Conservation (phyloP, 164 flowering plant genomes). For the Chimonanthus praecox region DNA sequence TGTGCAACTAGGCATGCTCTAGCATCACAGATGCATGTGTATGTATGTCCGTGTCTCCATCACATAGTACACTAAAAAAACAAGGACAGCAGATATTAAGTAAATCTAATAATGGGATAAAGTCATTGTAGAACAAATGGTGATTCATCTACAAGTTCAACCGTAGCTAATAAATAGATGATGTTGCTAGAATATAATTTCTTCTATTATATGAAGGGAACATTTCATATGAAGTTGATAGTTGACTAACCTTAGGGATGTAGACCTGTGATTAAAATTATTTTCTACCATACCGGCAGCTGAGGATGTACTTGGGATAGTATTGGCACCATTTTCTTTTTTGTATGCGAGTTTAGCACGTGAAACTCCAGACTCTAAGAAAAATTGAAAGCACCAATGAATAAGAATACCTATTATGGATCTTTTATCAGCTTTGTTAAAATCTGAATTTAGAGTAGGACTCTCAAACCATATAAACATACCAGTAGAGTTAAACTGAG, state of each 20-base stretch:
- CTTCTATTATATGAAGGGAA: background rate
- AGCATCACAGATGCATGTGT: background rate
- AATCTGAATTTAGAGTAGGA: background rate
- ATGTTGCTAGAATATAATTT: background rate
- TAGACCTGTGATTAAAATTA: slow-evolving; percentile 26
- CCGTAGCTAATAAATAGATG: background rate
- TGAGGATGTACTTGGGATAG: slow-evolving; percentile 40
- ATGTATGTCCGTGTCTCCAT: background rate
- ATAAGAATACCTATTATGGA: background rate
- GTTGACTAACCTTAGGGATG: slow-evolving; percentile 42
- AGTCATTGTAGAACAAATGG: background rate
- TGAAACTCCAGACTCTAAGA: slow-evolving; percentile 47
- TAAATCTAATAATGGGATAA: background rate
- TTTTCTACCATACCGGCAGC: slow-evolving; percentile 33
- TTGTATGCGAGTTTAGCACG: slow-evolving; percentile 54
- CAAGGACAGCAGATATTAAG: background rate
- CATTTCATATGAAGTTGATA: background rate
- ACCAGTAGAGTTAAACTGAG: slow-evolving; percentile 46
- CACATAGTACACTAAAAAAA: background rate
- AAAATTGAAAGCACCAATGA: background rate
- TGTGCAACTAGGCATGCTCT: background rate
- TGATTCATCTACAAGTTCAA: background rate
- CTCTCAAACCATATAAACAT: slow-evolving; percentile 6
- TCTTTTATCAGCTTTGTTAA: background rate
- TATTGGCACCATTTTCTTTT: slow-evolving; percentile 69